These are phyloP conservation scores for Dictyophora rubrovolvata DNA, from an alignment of 768 basidiomycete genomes.

Conservation along the genomic window DNA sequence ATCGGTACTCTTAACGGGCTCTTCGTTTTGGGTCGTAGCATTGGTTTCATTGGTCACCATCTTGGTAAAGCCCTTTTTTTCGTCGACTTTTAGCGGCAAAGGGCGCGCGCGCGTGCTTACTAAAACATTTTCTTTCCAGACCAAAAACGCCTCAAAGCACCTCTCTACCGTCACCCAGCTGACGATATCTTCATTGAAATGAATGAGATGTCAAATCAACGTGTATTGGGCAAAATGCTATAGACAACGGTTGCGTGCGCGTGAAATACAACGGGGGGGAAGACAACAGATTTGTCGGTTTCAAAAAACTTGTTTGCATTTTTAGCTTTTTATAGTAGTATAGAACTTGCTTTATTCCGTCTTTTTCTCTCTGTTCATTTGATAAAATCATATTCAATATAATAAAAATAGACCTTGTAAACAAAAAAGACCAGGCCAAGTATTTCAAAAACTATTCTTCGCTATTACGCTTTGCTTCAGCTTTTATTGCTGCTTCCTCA, in stretches of 20 bases:
- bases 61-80: conserved; percentile 26
- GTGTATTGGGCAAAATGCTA: conserved; percentile 46
- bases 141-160: conserved; percentile 90
- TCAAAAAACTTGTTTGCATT: too few relatives aligned
- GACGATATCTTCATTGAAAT: conserved; percentile 96
- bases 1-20: conserved; percentile 93
- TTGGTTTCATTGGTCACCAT: conserved; percentile 95
- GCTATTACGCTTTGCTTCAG: not conserved
- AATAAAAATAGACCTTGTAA: too few relatives aligned
- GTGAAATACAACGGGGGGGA: too few relatives aligned
- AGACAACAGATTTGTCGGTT: too few relatives aligned
- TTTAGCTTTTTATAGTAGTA: too few relatives aligned
- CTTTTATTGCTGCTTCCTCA: conserved; percentile 41
- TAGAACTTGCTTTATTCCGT: too few relatives aligned
- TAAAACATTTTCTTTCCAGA: conserved; percentile 31
- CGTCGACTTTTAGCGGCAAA: too few relatives aligned
- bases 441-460: not conserved
- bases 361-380: too few relatives aligned
- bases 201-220: conserved; percentile 74
- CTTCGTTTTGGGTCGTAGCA: conserved; percentile 94
- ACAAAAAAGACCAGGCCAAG: too few relatives aligned
- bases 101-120: not conserved
- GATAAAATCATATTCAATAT: too few relatives aligned
- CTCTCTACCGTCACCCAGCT: conserved; percentile 86
- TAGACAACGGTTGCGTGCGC: not conserved